These are phyloP conservation scores for Penstemon eatonii DNA, from an alignment of 257 asterid genomes.

Conservation along the genomic window DNA sequence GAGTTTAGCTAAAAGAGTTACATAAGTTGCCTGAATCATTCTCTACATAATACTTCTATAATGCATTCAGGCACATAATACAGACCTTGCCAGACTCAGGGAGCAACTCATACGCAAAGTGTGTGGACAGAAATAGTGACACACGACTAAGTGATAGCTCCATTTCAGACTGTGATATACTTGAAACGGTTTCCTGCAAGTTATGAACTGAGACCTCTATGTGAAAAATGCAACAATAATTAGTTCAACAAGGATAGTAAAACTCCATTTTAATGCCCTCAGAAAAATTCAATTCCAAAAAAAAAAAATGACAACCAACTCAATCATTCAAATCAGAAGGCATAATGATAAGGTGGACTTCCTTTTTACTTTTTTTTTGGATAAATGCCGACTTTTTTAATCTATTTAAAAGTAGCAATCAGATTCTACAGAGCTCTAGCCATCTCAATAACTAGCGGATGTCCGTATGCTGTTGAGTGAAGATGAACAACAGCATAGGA, in stretches of 20 bases:
- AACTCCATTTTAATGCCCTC: slow-evolving; percentile 7
- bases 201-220: slow-evolving; percentile 16
- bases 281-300: background rate
- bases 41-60: background rate
- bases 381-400: slow-evolving; percentile 6
- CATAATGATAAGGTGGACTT: background rate
- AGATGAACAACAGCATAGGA: background rate
- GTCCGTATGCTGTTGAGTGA: background rate
- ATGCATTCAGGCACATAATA: slow-evolving; percentile 19
- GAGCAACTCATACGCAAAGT: slow-evolving; percentile 72
- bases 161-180: slow-evolving; percentile 57
- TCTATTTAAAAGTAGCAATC: background rate
- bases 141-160: slow-evolving; percentile 61
- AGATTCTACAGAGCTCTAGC: slow-evolving; percentile 20
- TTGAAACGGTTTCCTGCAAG: slow-evolving; percentile 56
- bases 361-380: no score
- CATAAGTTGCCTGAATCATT: slow-evolving; percentile 15
- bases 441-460: slow-evolving; percentile 2
- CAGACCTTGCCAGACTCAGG: slow-evolving; percentile 87
- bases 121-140: slow-evolving; percentile 61
- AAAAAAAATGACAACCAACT: slow-evolving; percentile 7
- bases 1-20: slow-evolving; percentile 11
- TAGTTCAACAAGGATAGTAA: slow-evolving; percentile 1
- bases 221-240: background rate
- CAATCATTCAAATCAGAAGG: slow-evolving; percentile 3